A percentile compares a stretch with the other conserved stretches of the same genome.
Evolutionary conservation across 2,329 filamentous ascomycete genomes (phyloP).

Genomic region (Stylonectria norvegica): DNA sequence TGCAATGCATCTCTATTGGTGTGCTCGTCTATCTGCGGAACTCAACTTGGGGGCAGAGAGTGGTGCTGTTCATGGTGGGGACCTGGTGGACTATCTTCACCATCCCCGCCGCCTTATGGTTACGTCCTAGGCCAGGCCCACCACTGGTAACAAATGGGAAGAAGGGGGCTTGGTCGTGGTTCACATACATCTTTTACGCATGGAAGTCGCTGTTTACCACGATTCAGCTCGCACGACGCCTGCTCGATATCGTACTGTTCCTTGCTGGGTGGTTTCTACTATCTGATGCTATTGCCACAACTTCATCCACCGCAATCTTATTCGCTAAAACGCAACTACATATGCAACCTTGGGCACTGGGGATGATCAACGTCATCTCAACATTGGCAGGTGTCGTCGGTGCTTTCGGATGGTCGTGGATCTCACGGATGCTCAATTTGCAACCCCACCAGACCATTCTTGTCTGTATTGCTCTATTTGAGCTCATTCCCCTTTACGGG

Average conservation of each 20-base stretch:
- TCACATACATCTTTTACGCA: conserved; percentile 73
- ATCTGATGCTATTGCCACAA: conserved; percentile 90
- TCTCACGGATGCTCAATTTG: conserved; percentile 68
- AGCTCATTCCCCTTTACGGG: conserved; percentile 89
- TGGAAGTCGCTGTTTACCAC: conserved; percentile 87
- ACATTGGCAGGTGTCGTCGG: conserved; percentile 81
- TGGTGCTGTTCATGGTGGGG: conserved; percentile 84
- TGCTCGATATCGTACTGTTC: conserved; percentile 73
- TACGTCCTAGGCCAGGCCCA: conserved; percentile 84
- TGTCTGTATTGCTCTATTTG: conserved; percentile 85
- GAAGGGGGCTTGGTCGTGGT: conserved; percentile 44
- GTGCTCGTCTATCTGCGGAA: conserved; percentile 71
- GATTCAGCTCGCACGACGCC: conserved; percentile 65
- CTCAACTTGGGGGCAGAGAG: conserved; percentile 77
- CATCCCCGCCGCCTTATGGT: conserved; percentile 81
- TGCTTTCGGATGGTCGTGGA: conserved; percentile 82
- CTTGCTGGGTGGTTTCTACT: conserved; percentile 91
- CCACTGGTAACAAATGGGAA: conserved; percentile 56
- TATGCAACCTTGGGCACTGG: conserved; percentile 85
- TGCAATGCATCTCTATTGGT: conserved; percentile 78
- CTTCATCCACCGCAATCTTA: conserved; percentile 88
- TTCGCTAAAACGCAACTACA: conserved; percentile 91
- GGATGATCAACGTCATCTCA: conserved; percentile 89
- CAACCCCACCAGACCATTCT: conserved; percentile 84
- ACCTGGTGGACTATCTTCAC: conserved; percentile 93